Base-by-base conservation (phyloP, 306 rosid genomes). In the Begonia fuchsioides region DNA sequence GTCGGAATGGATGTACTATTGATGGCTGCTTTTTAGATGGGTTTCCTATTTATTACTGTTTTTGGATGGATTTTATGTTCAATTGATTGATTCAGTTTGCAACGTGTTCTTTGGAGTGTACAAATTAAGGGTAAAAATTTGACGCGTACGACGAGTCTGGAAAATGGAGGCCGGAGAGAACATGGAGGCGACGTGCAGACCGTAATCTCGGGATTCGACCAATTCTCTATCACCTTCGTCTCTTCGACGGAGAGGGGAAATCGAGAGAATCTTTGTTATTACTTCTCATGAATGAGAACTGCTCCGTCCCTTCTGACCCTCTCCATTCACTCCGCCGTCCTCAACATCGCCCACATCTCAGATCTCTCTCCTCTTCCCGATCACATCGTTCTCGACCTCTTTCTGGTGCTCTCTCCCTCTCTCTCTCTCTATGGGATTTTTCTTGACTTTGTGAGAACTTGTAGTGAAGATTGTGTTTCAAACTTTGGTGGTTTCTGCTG, bases 341-440 rank as follows among this genome's bases (percentile, higher is more conserved):
- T 62, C 58, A 85, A 85, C 64, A 83, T 90, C 79, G 67, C 87
- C 64, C 62, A 43, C 56, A 57, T 90, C 76, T 51, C 86, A 67
- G 98, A 92, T 85, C 96, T 92, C 73, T 79, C 96, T 55, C 59
- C 73, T 55, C 72, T 85, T 55, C 96, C 98, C 50, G 94, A 82
- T 67, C 98, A 92, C 69, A 79, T 92, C 70, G 85, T 92, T 50
- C 69, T 72, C 60, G 87, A 92, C 18, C 94, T 85, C 63, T 85
- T 85, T 54, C 63, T 55, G 76, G 94, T 92, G 64, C 14, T 32
- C 54, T 38, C 44, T 54, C 38, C 18, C 26, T 39, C 50, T 18
- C 44, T 15, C 5, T 38, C 60, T 35, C 16, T 47, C 15, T 54
- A 39, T 17, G 32, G 1, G 32, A 11, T 43, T 12, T 0, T 15